phyloP scores from a whole-genome alignment of 164 flowering plant species.

The Berberis vulgaris region DNA sequence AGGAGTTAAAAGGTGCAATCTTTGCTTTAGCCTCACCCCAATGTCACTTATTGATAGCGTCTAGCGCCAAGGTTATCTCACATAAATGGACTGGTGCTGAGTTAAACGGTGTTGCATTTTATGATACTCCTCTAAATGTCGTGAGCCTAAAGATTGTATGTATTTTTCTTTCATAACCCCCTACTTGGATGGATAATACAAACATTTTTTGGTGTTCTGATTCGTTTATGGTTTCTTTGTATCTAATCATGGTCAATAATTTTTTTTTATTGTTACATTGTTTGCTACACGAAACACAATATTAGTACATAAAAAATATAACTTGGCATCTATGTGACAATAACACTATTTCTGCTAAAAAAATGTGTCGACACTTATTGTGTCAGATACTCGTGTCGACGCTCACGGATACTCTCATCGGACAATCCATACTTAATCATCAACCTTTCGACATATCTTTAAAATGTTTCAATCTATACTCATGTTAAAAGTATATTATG shows the following conservation, averaged over 20 bases:
- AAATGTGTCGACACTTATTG: too few species aligned
- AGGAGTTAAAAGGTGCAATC: slow-evolving; percentile 94
- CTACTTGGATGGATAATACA: background rate
- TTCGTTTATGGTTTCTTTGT: background rate
- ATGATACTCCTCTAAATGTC: slow-evolving; percentile 84
- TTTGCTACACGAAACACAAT: too few species aligned
- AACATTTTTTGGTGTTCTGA: background rate
- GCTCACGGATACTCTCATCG: too few species aligned
- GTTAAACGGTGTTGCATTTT: slow-evolving; percentile 85
- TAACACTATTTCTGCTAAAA: too few species aligned
- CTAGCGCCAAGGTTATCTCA: slow-evolving; percentile 92
- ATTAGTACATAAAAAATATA: too few species aligned
- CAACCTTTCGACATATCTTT: too few species aligned
- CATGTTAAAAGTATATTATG: too few species aligned
- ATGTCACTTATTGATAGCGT: slow-evolving; percentile 87
- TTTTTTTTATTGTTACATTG: too few species aligned
- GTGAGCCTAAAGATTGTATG: slow-evolving; percentile 97
- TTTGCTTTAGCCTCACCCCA: slow-evolving; percentile 96
- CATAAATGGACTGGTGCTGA: slow-evolving; percentile 97
- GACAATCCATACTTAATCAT: too few species aligned
- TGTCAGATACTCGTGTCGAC: too few species aligned
- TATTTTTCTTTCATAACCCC: slow-evolving; percentile 8
- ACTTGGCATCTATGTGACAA: too few species aligned
- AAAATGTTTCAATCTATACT: too few species aligned
- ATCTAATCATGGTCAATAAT: background rate